Base-by-base conservation (phyloP, 164 flowering plant genomes). In the Hamamelis virginiana region DNA sequence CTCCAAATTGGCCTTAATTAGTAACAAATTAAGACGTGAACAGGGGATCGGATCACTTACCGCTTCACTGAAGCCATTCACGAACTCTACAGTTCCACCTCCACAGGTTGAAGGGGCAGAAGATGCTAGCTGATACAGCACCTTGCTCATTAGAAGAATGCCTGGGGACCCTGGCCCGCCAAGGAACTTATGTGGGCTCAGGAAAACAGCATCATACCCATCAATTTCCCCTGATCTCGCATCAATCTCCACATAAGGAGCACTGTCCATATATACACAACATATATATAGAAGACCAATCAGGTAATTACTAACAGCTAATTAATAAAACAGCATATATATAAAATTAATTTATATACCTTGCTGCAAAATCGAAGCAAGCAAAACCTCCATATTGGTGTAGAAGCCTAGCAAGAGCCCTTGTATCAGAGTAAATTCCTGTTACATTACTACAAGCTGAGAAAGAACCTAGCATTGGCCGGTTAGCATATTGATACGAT, bases 371-470 rank as follows among this genome's bases (percentile, higher is more conserved):
- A 69, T 92, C 97, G 62, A 92, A 92, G 78, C 97, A 92, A 0
- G 81, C 96, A 65, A 86, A 86, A 8, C 84, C 96, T 41, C 94
- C 92, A 65, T 80, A 80, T 44, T 72, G 76, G 72, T 92, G 97
- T 46, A 92, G 72, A n/a, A 92, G 79, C 10, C 66, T 69, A 41
- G 94, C 87, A 1, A 90, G 62, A 2, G 78, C 82, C 47, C 87
- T 59, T 0, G 96, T 87, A 63, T 89, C 84, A 0, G 86, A 50
- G 50, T 43, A 68, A 22, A 84, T 80, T 28, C 97, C 94, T 0
- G 94, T 85, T 38, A 90, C 94, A 53, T 92, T 90, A 64, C 96
- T 90, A 62, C 96, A 92, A 56, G 92, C 91, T 0, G 94, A 90
- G 80, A 92, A 90, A 6, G 97, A 90, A 3, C 89, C 94, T n/a